Percentiles rank a stretch among this genome's conserved stretches.
Evolutionary conservation across 495 filamentous ascomycete genomes (phyloP).

Genomic region (Podospora anserina): DNA sequence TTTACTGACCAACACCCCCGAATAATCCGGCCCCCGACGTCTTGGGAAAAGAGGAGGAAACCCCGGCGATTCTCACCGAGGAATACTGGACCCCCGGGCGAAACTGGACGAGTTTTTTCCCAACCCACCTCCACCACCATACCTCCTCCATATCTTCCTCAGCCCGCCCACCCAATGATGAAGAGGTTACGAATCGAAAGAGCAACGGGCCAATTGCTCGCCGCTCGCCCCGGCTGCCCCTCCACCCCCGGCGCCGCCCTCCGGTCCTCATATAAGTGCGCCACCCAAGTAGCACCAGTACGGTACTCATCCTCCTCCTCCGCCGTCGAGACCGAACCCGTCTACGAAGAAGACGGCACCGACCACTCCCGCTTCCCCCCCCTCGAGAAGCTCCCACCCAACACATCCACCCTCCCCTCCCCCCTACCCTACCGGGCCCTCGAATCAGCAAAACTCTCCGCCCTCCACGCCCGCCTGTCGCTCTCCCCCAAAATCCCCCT

Average conservation of each 20-base stretch:
- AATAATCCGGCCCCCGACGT: neutral
- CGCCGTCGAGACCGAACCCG: slow-evolving; percentile 15
- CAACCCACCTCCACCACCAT: neutral
- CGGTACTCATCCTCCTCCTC: slow-evolving; percentile 28
- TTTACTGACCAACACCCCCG: neutral
- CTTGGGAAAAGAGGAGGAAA: neutral
- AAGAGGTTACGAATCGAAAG: slow-evolving; percentile 42
- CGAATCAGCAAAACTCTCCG: slow-evolving; percentile 83
- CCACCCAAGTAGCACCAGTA: slow-evolving; percentile 12
- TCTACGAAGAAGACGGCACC: slow-evolving; percentile 19
- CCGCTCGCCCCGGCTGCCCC: slow-evolving; percentile 25
- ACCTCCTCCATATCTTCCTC: slow-evolving; percentile 7
- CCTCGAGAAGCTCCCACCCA: slow-evolving; percentile 27
- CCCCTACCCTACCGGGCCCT: slow-evolving; percentile 65
- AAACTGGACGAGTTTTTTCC: neutral
- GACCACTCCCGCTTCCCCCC: slow-evolving; percentile 28
- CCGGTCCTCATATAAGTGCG: slow-evolving; percentile 23
- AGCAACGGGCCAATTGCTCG: slow-evolving; percentile 39
- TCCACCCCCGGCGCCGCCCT: slow-evolving; percentile 40
- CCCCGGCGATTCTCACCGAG: neutral
- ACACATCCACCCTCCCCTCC: slow-evolving; percentile 48
- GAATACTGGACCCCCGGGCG: neutral
- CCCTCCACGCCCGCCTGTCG: slow-evolving; percentile 85
- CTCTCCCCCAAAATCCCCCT: slow-evolving; percentile 79
- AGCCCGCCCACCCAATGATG: slow-evolving; percentile 25